Evolutionary conservation across 179 eudicot species (phyloP), one percentile per base, ranked within the genome.

Genomic region (Gypsophila paniculata): DNA sequence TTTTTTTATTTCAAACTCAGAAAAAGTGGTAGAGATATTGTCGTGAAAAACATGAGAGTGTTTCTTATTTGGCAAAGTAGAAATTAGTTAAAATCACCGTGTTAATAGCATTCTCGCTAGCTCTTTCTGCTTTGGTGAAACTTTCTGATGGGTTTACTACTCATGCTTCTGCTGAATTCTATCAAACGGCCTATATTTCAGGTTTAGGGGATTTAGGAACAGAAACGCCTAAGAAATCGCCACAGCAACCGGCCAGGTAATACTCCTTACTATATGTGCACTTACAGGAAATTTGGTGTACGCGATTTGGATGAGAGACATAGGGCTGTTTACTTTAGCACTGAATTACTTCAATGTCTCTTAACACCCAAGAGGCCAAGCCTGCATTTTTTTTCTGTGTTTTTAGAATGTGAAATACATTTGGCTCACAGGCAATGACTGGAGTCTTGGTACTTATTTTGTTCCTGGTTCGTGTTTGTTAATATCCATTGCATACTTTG

Each of bases 181-280:
- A 52, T 26, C 15, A 14, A 55, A 29, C 67, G 74, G 32, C 72
- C 65, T 67, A 57, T 42, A 38, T 65, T 64, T 78, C 81, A 93
- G 98, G 98, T 80, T 79, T 93, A 79, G 98, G 98, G 48, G 75
- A 83, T 77, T 79, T 93, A 71, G 91, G 82, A 61, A 78, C 78
- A 34, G 83, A 87, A 83, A 93, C 98, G 57, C 98, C 96, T 19
- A 81, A 84, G 74, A 92, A 87, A 75, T 93, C 98, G 68, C 96
- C 98, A 49, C 80, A 79, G 44, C 81, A 51, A 72, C 82, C 84
- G 77, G 71, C 68, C 75, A 84, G 95, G 98, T 93, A 87, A 79
- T 70, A 8, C 21, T 6, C 7, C 29, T 57, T 42, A 1, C 8
- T 23, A 58, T 32, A 51, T 39, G 39, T 49, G 49, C 9, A n/a